A percentile compares a stretch with the other conserved stretches of the same genome.
Conservation (phyloP, 192 early-diverging fungal genomes). For the Gamsiella multidivaricata region DNA sequence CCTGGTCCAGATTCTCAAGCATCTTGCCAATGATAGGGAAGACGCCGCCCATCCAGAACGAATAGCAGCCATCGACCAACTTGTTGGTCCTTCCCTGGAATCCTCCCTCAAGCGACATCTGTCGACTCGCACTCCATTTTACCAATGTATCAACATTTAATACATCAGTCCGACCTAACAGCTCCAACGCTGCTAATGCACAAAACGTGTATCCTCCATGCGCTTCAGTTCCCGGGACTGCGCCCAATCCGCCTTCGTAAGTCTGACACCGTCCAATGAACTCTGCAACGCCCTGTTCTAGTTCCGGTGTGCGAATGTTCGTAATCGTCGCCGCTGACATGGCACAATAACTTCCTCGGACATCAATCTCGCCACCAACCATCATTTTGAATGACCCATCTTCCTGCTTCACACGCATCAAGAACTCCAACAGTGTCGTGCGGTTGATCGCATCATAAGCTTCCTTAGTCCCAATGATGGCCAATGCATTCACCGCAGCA, state of each 20-base stretch:
- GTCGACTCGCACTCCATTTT: slow-evolving; percentile 79
- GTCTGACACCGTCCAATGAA: slow-evolving; percentile 80
- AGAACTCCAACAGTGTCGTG: slow-evolving; percentile 74
- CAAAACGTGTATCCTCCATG: slow-evolving; percentile 98
- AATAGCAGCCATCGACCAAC: slow-evolving; percentile 98
- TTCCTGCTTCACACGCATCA: slow-evolving; percentile 82
- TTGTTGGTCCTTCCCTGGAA: slow-evolving; percentile 98
- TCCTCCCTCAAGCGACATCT: slow-evolving; percentile 94
- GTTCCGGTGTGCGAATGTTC: slow-evolving; percentile 85
- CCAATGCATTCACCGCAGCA: slow-evolving; percentile 86
- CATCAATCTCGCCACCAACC: slow-evolving; percentile 92
- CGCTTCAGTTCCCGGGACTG: slow-evolving; percentile 85
- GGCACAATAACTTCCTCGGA: slow-evolving; percentile 90
- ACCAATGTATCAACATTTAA: slow-evolving; percentile 72
- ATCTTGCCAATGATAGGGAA: slow-evolving; percentile 75
- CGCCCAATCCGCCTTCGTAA: slow-evolving; percentile 93
- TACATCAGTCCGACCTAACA: slow-evolving; percentile 73
- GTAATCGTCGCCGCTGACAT: slow-evolving; percentile 81
- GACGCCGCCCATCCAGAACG: slow-evolving; percentile 92
- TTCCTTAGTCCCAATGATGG: slow-evolving; percentile 79
- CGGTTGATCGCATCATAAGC: slow-evolving; percentile 75
- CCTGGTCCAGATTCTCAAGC: slow-evolving; percentile 23
- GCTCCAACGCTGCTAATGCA: slow-evolving; percentile 86
- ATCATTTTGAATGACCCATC: slow-evolving; percentile 95
- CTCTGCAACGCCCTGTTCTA: slow-evolving; percentile 69